phyloP scores from a whole-genome alignment of 345 rosid genomes.

The Kandelia obovata region DNA sequence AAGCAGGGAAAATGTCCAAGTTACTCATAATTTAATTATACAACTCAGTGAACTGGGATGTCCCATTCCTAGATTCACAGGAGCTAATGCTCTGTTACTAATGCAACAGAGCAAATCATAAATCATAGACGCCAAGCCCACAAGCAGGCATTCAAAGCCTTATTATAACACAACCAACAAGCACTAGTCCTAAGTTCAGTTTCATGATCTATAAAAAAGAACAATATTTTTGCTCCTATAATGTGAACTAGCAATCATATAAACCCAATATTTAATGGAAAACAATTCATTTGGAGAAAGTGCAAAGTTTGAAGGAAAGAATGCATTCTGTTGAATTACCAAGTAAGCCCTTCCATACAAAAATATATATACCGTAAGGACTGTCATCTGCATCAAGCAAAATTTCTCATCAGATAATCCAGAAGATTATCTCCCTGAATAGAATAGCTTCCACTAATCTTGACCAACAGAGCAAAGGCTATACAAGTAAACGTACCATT shows the following conservation, averaged over 20 bases:
- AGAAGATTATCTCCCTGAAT: slow-evolving; percentile 3
- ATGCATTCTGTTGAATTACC: slow-evolving; percentile 40
- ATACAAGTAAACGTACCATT: slow-evolving; percentile 53
- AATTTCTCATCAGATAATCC: slow-evolving; percentile 24
- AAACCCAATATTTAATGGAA: too few species aligned
- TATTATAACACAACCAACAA: not conserved
- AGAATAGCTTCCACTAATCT: too few species aligned
- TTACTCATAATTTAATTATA: too few species aligned
- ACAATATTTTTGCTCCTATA: too few species aligned
- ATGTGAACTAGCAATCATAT: too few species aligned
- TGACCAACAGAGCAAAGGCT: not conserved
- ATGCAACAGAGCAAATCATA: not conserved
- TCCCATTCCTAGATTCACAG: too few species aligned
- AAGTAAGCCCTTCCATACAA: slow-evolving; percentile 87
- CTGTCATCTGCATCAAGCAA: slow-evolving; percentile 82
- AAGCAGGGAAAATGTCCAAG: not conserved
- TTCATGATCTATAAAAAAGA: too few species aligned
- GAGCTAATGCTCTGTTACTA: not conserved
- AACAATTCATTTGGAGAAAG: too few species aligned
- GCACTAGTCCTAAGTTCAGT: not conserved
- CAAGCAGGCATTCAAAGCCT: not conserved
- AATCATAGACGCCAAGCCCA: not conserved
- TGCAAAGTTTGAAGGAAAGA: too few species aligned
- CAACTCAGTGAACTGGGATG: too few species aligned
- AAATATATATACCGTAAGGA: slow-evolving; percentile 85